phyloP scores from a whole-genome alignment of 2,329 filamentous ascomycete genomes.

The Cercospora berteroae region DNA sequence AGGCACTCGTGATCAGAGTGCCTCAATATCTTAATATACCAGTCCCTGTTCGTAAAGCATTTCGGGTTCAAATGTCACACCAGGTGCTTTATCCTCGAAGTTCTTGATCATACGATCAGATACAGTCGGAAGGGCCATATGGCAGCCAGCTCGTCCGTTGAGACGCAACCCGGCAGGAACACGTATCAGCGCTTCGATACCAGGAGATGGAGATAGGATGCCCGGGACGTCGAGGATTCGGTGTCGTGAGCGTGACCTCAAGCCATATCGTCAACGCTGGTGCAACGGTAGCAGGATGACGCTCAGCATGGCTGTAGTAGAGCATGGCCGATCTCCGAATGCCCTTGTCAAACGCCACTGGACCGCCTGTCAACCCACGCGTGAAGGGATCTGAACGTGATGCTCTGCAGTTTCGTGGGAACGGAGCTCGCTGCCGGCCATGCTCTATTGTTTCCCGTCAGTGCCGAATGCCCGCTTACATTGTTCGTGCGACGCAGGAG shows the following conservation, averaged over 20 bases:
- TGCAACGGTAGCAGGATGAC: not conserved
- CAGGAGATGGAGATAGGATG: not conserved
- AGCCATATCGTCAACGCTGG: not conserved
- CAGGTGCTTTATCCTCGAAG: not conserved
- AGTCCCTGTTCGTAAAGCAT: not conserved
- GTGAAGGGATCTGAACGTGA: not conserved
- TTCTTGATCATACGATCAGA: not conserved
- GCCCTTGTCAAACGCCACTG: not conserved
- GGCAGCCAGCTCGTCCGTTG: not conserved
- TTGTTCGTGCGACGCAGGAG: not conserved
- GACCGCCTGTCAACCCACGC: not conserved
- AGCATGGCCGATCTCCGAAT: not conserved
- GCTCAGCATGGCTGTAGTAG: not conserved
- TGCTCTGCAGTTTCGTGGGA: not conserved
- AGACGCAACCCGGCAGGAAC: not conserved
- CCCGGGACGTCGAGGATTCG: not conserved
- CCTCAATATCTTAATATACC: not conserved
- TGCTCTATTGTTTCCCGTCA: not conserved
- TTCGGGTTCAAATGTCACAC: not conserved
- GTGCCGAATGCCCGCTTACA: conserved; percentile 3
- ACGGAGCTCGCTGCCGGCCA: not conserved
- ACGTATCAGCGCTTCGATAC: not conserved
- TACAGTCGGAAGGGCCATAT: not conserved
- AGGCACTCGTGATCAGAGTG: not conserved
- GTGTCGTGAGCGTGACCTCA: not conserved